These are phyloP conservation scores for Aspergillus nidulans DNA, from an alignment of 495 filamentous ascomycete genomes.

Conservation along the genomic window DNA sequence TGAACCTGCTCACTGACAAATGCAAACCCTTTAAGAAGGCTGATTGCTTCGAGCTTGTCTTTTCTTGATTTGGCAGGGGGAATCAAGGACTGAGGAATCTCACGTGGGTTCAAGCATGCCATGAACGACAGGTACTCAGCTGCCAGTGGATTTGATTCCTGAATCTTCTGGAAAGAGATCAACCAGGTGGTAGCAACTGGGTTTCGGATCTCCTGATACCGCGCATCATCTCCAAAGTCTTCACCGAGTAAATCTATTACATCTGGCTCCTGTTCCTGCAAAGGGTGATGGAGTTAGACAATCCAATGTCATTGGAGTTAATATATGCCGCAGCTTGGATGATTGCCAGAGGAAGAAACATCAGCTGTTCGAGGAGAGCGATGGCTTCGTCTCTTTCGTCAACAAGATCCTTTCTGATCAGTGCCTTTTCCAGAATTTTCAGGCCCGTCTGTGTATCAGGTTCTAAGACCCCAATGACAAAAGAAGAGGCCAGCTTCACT, in stretches of 20 bases:
- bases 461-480: background rate
- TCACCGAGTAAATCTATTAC: slow-evolving; percentile 39
- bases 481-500: background rate
- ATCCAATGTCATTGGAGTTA: background rate
- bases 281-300: slow-evolving; percentile 42
- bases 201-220: slow-evolving; percentile 40
- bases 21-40: too few relatives aligned
- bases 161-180: slow-evolving; percentile 49
- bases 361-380: slow-evolving; percentile 16
- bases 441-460: background rate
- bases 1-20: too few relatives aligned
- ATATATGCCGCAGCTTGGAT: slow-evolving; percentile 2
- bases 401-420: background rate
- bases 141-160: slow-evolving; percentile 22
- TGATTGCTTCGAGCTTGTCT: too few relatives aligned
- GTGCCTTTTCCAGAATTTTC: background rate
- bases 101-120: too few relatives aligned
- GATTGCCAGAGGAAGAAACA: slow-evolving; percentile 3
- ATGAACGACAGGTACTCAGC: slow-evolving; percentile 33
- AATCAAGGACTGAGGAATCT: too few relatives aligned
- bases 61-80: too few relatives aligned
- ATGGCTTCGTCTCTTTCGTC: slow-evolving; percentile 16
- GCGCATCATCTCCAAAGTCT: slow-evolving; percentile 42
- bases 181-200: slow-evolving; percentile 53
- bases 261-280: slow-evolving; percentile 38